These are phyloP conservation scores for Trichoderma parareesei DNA, from an alignment of 495 filamentous ascomycete genomes.

Conservation along the genomic window DNA sequence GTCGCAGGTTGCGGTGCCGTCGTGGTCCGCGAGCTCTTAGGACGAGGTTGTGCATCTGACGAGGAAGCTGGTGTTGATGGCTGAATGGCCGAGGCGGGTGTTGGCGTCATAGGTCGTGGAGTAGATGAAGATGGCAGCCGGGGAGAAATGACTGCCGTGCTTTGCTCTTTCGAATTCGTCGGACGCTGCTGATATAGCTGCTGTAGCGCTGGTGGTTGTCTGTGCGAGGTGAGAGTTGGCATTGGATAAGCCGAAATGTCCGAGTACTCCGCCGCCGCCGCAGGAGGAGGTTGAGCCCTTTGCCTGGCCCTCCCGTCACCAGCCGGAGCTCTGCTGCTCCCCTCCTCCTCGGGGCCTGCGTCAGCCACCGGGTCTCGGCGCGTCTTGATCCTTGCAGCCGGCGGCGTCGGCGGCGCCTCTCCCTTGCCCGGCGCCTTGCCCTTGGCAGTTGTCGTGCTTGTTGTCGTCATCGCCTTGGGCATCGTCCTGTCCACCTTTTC, in stretches of 20 bases:
- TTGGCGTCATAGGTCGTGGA: neutral
- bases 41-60: neutral
- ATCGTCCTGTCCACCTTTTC: neutral
- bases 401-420: neutral
- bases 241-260: neutral
- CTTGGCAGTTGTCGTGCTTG: neutral
- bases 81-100: neutral
- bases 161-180: neutral
- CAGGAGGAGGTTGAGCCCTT: neutral
- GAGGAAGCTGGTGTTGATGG: neutral
- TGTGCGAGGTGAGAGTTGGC: neutral
- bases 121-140: neutral
- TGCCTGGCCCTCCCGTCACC: neutral
- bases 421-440: neutral
- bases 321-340: neutral
- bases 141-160: neutral
- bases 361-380: conserved; percentile 1
- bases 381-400: neutral
- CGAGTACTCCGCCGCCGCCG: neutral
- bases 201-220: neutral
- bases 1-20: neutral
- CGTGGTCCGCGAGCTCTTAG: neutral
- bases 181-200: neutral
- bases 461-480: neutral
- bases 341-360: neutral